Evolutionary conservation across 371 early-diverging fungal genomes (phyloP).

Genomic region (Mucor saturninus): DNA sequence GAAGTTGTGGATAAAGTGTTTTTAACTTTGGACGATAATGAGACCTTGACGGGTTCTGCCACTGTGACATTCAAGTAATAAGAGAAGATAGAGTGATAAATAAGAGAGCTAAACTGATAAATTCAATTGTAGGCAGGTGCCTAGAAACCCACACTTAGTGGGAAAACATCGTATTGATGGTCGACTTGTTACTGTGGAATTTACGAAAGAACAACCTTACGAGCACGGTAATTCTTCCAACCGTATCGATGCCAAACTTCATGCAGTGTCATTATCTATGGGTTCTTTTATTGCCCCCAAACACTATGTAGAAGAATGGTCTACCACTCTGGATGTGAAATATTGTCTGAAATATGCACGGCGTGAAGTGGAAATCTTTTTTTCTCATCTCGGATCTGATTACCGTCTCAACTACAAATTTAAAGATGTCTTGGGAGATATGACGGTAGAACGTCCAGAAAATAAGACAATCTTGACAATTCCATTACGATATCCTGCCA

Average conservation of each 20-base stretch:
- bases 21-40: slow-evolving; percentile 14
- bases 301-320: slow-evolving; percentile 27
- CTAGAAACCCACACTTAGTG: neutral
- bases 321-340: neutral
- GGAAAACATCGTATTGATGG: slow-evolving; percentile 16
- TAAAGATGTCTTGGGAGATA: slow-evolving; percentile 34
- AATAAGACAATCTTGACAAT: slow-evolving; percentile 32
- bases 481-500: slow-evolving; percentile 33
- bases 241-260: neutral
- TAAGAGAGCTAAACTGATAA: neutral
- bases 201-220: neutral
- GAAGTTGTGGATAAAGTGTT: neutral
- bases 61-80: neutral
- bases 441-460: slow-evolving; percentile 29
- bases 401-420: slow-evolving; percentile 41
- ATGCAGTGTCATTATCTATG: slow-evolving; percentile 9
- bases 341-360: slow-evolving; percentile 29
- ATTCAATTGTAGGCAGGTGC: neutral
- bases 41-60: slow-evolving; percentile 3
- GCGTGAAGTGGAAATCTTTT: slow-evolving; percentile 32
- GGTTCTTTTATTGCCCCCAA: slow-evolving; percentile 16
- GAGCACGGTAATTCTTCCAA: neutral
- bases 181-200: neutral
- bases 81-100: no score
- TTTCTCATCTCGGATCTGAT: slow-evolving; percentile 26